phyloP scores from a whole-genome alignment of 1,284 basidiomycete species.

The Ceratorhiza oryzae-sativae region DNA sequence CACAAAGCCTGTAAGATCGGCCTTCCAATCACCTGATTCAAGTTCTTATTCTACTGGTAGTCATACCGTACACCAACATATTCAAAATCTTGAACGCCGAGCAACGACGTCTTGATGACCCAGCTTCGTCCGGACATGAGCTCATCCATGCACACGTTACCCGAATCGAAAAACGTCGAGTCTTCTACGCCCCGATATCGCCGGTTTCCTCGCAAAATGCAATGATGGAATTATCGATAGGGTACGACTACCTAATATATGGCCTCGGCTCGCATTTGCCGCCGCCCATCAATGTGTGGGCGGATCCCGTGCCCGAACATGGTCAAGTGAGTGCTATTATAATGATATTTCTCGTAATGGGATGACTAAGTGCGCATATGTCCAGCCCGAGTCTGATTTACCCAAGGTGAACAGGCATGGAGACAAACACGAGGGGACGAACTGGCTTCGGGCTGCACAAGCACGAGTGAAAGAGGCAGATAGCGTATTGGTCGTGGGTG shows the following conservation, averaged over 20 bases:
- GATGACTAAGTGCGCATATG: neutral
- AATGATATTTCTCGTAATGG: conserved; percentile 39
- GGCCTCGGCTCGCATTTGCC: conserved; percentile 52
- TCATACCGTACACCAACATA: conserved; percentile 69
- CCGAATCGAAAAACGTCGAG: conserved; percentile 54
- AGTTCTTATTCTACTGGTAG: conserved; percentile 42
- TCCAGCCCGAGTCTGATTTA: conserved; percentile 23
- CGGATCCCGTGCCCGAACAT: conserved; percentile 41
- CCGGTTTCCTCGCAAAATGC: neutral
- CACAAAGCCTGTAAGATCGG: conserved; percentile 57
- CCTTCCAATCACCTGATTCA: neutral
- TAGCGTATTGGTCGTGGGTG: conserved; percentile 55
- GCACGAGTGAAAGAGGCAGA: conserved; percentile 49
- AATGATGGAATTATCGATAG: conserved; percentile 41
- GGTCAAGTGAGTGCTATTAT: conserved; percentile 23
- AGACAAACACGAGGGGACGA: conserved; percentile 48
- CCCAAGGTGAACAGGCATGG: conserved; percentile 43
- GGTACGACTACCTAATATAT: conserved; percentile 55
- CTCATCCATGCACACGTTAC: conserved; percentile 60
- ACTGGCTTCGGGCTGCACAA: conserved; percentile 46
- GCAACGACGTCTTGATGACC: conserved; percentile 17
- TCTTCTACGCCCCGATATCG: conserved; percentile 38
- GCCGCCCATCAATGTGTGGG: conserved; percentile 52
- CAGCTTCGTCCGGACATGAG: conserved; percentile 46
- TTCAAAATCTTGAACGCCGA: conserved; percentile 48